phyloP scores from a whole-genome alignment of 2,329 filamentous ascomycete species.

The Ilyonectria mors-panacis region DNA sequence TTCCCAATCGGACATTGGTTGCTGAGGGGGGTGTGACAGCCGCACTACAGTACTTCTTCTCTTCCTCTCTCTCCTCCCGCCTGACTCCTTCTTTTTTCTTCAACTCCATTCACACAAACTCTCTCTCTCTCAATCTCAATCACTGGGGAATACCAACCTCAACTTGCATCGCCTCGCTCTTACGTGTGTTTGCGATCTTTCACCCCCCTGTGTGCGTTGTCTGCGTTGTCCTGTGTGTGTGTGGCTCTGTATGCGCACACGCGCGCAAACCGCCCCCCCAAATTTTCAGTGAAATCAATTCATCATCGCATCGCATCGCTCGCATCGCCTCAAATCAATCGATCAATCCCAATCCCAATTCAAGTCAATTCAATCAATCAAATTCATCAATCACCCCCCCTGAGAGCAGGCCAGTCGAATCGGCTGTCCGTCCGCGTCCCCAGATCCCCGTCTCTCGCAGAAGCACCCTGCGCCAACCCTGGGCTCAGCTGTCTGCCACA shows the following conservation, averaged over 20 bases:
- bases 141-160: constrained; percentile 17
- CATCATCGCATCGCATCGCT: constrained; percentile 22
- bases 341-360: constrained; percentile 19
- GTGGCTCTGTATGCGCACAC: constrained; percentile 44
- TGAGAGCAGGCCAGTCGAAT: constrained; percentile 33
- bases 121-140: constrained; percentile 13
- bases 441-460: constrained; percentile 36
- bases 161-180: constrained; percentile 22
- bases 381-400: constrained; percentile 29
- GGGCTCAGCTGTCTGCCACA: constrained; percentile 39
- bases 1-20: constrained; percentile 41
- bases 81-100: constrained; percentile 24
- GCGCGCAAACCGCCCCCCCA: constrained; percentile 40
- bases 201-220: constrained; percentile 19
- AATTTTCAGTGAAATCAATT: constrained; percentile 23
- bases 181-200: constrained; percentile 22
- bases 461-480: constrained; percentile 31
- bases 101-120: constrained; percentile 27
- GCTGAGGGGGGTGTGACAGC: constrained; percentile 25
- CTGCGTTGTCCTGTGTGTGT: constrained; percentile 34
- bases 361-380: constrained; percentile 34
- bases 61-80: constrained; percentile 11
- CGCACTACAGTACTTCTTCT: constrained; percentile 16
- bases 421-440: constrained; percentile 38
- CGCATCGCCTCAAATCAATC: constrained; percentile 21